Conservation (phyloP, 2,329 filamentous ascomycete genomes). For the Claviceps arundinis region DNA sequence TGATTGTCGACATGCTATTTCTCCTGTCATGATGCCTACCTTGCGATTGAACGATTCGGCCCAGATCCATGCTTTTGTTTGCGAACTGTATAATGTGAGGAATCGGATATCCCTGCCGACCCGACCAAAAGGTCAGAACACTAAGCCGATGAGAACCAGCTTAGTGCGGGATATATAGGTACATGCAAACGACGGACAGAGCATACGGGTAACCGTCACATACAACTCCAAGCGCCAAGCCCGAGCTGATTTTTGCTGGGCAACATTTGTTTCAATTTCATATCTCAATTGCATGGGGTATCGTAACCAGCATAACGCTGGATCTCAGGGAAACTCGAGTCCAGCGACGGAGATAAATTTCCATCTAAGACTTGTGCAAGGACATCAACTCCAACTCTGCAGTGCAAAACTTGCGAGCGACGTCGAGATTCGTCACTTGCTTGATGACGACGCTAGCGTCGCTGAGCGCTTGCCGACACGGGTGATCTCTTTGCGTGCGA, state of each 20-base stretch:
- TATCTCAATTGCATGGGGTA: neutral
- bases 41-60: neutral
- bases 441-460: slow-evolving; percentile 7
- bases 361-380: neutral
- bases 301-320: neutral
- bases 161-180: no score
- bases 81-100: no score
- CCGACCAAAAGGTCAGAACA: no score
- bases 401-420: neutral
- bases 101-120: no score
- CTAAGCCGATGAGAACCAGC: no score
- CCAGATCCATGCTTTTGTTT: neutral
- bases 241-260: neutral
- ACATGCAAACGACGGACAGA: no score
- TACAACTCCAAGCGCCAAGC: neutral
- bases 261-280: neutral
- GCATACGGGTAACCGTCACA: no score
- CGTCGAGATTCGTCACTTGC: neutral
- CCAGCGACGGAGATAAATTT: neutral
- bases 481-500: slow-evolving; percentile 39
- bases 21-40: neutral
- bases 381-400: neutral
- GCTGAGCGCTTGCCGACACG: slow-evolving; percentile 30
- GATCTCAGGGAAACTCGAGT: neutral
- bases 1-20: neutral